Base-by-base conservation (phyloP, 2,329 filamentous ascomycete genomes). In the Ophiostoma quercus region DNA sequence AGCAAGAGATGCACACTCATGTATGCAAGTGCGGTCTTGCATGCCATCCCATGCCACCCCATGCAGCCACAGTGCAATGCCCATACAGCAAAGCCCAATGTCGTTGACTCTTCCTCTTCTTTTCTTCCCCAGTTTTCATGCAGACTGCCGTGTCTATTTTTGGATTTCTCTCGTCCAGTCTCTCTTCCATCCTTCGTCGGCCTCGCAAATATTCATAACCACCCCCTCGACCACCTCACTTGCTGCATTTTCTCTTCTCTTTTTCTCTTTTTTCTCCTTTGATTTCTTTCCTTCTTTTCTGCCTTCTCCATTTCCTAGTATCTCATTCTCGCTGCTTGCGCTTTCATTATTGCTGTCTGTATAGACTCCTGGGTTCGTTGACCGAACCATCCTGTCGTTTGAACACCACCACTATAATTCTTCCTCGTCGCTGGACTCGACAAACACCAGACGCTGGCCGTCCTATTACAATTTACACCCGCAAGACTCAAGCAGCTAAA, bases 341-440 rank as follows among this genome's bases (percentile, higher is more conserved):
- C 71, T 73, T 68, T 76, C 76, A 73, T 74, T 73, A 67, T 77
- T 74, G 77, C 68, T 77, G 75, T 75, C 76, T 74, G 75, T 73
- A 75, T 75, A 66, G 66, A 69, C 19, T n/a, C 65, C 66, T 65
- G 11, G 77, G 78, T 80, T 82, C 80, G 81, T 82, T 79, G 81
- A 81, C 74, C 81, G 80, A 81, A 76, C 80, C 78, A 76, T 80
- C 78, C 79, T 76, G 77, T 82, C 80, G 75, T 79, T 72, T 69
- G 29, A 41, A 34, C 29, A 9, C 63, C 25, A 65, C 11, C 34
- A n/a, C 39, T 70, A 41, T 70, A 6, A 32, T 71, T 63, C 67
- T 68, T 76, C 73, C 70, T 74, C 29, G 60, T 72, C 69, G 67
- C 71, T 71, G 71, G 71, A 68, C 37, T 63, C 67, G 69, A 71